A percentile compares a stretch with the other conserved stretches of the same genome.
These are phyloP conservation scores for Pythium monospermum DNA, from an alignment of 352 stramenopile genomes.

Conservation along the genomic window DNA sequence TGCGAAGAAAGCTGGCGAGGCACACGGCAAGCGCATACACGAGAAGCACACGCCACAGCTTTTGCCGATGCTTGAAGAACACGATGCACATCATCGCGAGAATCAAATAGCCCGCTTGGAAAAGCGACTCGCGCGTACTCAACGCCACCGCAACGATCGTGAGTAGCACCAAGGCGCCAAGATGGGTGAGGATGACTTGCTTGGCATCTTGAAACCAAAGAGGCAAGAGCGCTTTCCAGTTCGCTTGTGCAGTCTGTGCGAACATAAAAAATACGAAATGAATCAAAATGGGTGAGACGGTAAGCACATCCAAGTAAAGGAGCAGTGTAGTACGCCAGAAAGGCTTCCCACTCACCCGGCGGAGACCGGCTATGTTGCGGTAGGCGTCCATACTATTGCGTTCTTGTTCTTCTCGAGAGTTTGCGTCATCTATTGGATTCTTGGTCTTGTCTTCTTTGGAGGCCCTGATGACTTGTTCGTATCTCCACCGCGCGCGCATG, in stretches of 20 bases:
- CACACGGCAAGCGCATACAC: constrained; percentile 65
- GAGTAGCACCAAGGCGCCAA: constrained; percentile 75
- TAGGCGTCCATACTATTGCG: constrained; percentile 21
- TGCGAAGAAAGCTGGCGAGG: constrained; percentile 73
- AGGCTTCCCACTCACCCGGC: constrained; percentile 9
- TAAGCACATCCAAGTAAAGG: background rate
- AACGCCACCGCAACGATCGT: constrained; percentile 79
- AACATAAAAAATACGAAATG: background rate
- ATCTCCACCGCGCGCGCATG: constrained; percentile 72
- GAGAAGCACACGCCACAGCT: constrained; percentile 75
- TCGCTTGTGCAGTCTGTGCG: constrained; percentile 52
- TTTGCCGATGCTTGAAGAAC: constrained; percentile 73
- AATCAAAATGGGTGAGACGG: too few relatives aligned
- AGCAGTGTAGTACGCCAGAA: background rate
- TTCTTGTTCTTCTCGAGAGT: background rate
- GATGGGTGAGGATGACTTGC: constrained; percentile 61
- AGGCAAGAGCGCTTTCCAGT: constrained; percentile 43
- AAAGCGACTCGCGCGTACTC: constrained; percentile 74
- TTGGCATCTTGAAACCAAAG: constrained; percentile 73
- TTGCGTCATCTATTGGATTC: background rate
- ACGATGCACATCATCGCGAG: constrained; percentile 73
- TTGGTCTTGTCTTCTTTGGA: constrained; percentile 10
- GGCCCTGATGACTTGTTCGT: constrained; percentile 53
- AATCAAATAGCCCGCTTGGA: constrained; percentile 83
- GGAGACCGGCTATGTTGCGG: constrained; percentile 9